Base-by-base conservation (phyloP, 805 yeast species). In the Saturnispora bothae region DNA sequence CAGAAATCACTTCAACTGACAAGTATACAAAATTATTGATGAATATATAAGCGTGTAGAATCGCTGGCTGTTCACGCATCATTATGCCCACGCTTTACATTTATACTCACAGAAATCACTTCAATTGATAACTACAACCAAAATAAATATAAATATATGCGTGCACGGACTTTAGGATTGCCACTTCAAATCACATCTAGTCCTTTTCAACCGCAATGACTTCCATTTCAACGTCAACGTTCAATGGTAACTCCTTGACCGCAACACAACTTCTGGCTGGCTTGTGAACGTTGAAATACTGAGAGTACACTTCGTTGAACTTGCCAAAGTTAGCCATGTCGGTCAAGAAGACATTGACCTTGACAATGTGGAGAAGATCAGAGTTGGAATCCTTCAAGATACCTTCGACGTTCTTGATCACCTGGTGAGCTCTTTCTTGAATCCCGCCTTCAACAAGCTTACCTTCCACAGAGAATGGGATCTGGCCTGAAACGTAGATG, bases 261-360 rank as follows among this genome's bases (percentile, higher is more conserved):
- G 96, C 96, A 51, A 92, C 94, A 69, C 96, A 92, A 2, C 96
- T 83, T 73, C 98, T 84, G 28, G 97, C 97, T 31, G 98, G 97
- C 60, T 80, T 81, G 65, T 80, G 89, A 33, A 63, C 66, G 54
- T 58, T 70, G 66, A 84, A 84, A 64, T 82, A 78, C 61, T 78
- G 70, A 43, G 75, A 76, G 64, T 92, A 92, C 37, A 83, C 94
- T 48, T 68, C 71, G 67, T 92, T 92, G 68, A 92, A 83, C 46
- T 74, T 81, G 44, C 73, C 84, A 56, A 92, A 92, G 57, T 81
- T 73, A 52, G 68, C 66, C 80, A 92, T 89, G 63, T 92, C 96
- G 43, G 95, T 78, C 60, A 92, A 75, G 70, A 84, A 92, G 49
- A 89, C 72, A 59, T 80, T 89, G 53, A 80, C 81, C 66, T 92